Evolutionary conservation across 192 early-diverging fungal species (phyloP).

Genomic region (Coemansia sp.): DNA sequence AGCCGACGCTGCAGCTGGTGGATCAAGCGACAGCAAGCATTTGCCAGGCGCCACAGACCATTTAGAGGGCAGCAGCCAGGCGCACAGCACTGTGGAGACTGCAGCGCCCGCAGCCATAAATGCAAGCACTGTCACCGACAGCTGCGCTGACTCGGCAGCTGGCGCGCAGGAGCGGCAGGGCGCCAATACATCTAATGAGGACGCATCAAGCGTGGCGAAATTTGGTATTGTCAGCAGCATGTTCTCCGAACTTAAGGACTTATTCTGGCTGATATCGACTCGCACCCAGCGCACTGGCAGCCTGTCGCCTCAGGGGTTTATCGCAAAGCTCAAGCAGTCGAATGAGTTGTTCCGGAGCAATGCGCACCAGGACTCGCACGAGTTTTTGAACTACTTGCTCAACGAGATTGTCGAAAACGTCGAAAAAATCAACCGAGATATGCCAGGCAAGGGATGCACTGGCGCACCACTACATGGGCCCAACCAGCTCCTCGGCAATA

Average conservation of each 20-base stretch:
- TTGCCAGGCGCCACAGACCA: not conserved
- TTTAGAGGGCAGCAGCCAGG: not conserved
- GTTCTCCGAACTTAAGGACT: constrained; percentile 78
- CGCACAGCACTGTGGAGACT: not conserved
- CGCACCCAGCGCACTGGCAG: constrained; percentile 84
- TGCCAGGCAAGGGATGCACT: constrained; percentile 24
- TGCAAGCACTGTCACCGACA: not conserved
- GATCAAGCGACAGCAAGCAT: constrained; percentile 23
- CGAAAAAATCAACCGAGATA: constrained; percentile 59
- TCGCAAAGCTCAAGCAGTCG: constrained; percentile 87
- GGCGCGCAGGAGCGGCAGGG: constrained; percentile 14
- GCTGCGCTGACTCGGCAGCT: not conserved
- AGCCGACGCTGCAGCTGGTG: not conserved
- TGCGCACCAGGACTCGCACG: constrained; percentile 98
- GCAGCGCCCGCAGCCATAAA: constrained; percentile 6
- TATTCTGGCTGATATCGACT: constrained; percentile 81
- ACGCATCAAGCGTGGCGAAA: constrained; percentile 44
- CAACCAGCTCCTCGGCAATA: constrained; percentile 37
- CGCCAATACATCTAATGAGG: constrained; percentile 16
- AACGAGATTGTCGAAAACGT: constrained; percentile 92
- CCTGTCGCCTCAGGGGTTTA: constrained; percentile 80
- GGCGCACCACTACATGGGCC: constrained; percentile 27
- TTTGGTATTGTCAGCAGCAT: constrained; percentile 75
- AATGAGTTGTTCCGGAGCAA: constrained; percentile 94
- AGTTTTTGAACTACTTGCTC: constrained; percentile 93